These are phyloP conservation scores for Hippophae gyantsensis DNA, from an alignment of 306 rosid species.

Conservation along the genomic window DNA sequence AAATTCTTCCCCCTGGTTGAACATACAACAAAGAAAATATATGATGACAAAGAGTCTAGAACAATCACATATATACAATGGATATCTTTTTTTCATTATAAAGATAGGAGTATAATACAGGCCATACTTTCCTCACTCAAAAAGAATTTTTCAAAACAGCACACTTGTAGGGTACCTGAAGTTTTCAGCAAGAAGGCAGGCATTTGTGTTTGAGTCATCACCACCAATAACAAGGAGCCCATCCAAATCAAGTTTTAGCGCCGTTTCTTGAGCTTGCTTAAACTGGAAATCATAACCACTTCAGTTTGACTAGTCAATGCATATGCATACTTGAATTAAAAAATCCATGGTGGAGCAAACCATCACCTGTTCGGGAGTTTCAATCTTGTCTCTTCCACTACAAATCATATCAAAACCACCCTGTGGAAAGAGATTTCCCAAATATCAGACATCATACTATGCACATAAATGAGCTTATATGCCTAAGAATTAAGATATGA, in stretches of 20 bases:
- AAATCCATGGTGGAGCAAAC: conserved; percentile 3
- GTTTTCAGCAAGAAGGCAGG: conserved; percentile 96
- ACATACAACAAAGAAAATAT: conserved; percentile 8
- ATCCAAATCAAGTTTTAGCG: conserved; percentile 77
- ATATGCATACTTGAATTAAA: conserved; percentile 2
- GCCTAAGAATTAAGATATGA: background rate
- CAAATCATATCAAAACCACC: conserved; percentile 99
- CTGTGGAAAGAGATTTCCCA: conserved; percentile 31
- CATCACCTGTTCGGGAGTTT: conserved; percentile 93
- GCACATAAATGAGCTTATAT: background rate
- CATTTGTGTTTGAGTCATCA: conserved; percentile 98
- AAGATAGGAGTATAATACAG: background rate
- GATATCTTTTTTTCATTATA: too few relatives aligned
- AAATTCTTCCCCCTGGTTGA: conserved; percentile 59
- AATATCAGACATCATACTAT: conserved; percentile 8
- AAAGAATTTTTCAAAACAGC: background rate
- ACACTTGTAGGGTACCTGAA: conserved; percentile 48
- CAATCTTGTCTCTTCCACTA: conserved; percentile 99
- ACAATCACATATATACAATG: too few relatives aligned
- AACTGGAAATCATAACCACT: conserved; percentile 42
- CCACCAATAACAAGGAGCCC: conserved; percentile 98
- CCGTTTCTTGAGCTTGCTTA: conserved; percentile 92
- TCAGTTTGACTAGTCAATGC: conserved; percentile 17
- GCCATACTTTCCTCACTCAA: conserved; percentile 12
- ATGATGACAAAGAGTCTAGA: background rate